Evolutionary conservation across 2,329 filamentous ascomycete genomes (phyloP).

Genomic region (Colletotrichum cuscutae): DNA sequence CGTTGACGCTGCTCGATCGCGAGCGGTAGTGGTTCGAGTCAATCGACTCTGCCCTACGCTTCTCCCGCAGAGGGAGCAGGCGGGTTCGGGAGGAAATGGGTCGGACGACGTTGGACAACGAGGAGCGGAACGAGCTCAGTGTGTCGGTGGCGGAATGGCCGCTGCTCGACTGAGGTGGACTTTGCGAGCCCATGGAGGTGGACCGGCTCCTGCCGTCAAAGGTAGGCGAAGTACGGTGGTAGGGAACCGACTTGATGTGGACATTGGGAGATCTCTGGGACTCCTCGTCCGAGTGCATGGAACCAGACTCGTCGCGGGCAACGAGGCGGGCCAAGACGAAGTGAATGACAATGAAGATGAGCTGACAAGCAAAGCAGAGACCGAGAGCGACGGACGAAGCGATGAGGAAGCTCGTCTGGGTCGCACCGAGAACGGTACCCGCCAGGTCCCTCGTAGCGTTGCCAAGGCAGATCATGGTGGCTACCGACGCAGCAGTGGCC

Average conservation of each 20-base stretch:
- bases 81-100: slow-evolving; percentile 68
- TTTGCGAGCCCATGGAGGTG: slow-evolving; percentile 49
- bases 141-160: slow-evolving; percentile 57
- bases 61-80: slow-evolving; percentile 57
- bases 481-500: slow-evolving; percentile 57
- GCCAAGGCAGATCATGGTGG: slow-evolving; percentile 53
- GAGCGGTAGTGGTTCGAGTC: slow-evolving; percentile 54
- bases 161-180: slow-evolving; percentile 56
- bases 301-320: slow-evolving; percentile 40
- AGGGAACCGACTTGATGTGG: slow-evolving; percentile 64
- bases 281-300: slow-evolving; percentile 46
- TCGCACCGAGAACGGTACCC: slow-evolving; percentile 45
- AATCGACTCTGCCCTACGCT: slow-evolving; percentile 57
- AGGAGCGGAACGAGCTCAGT: slow-evolving; percentile 59
- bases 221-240: slow-evolving; percentile 55
- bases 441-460: slow-evolving; percentile 43
- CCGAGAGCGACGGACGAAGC: slow-evolving; percentile 57
- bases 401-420: slow-evolving; percentile 50
- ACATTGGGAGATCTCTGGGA: slow-evolving; percentile 43
- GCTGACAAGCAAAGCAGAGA: slow-evolving; percentile 57
- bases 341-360: slow-evolving; percentile 58
- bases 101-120: slow-evolving; percentile 59
- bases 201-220: slow-evolving; percentile 34
- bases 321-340: slow-evolving; percentile 51
- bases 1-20: slow-evolving; percentile 46